A percentile compares a stretch with the other conserved stretches of the same genome.
phyloP scores from a whole-genome alignment of 2,329 filamentous ascomycete species.

The Diplodia mutila region DNA sequence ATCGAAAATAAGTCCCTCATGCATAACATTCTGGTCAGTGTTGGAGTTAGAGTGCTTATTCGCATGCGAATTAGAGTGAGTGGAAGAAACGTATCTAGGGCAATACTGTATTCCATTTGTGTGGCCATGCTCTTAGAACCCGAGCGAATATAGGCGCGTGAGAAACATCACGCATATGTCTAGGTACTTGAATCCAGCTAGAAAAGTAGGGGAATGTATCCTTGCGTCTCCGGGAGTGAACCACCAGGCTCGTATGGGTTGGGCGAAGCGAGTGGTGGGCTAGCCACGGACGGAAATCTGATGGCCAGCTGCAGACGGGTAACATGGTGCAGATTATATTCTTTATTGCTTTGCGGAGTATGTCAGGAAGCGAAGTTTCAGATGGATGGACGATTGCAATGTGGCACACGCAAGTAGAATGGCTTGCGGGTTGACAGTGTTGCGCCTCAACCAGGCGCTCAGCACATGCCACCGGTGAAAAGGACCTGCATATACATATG shows the following conservation, averaged over 20 bases:
- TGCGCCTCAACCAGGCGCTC: neutral
- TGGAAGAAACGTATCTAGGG: neutral
- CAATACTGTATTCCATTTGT: no score
- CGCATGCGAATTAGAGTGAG: neutral
- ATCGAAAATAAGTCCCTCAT: neutral
- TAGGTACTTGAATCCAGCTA: neutral
- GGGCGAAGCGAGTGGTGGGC: constrained; percentile 13
- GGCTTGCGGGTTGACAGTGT: neutral
- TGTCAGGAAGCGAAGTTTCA: neutral
- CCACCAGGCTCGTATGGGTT: constrained; percentile 1
- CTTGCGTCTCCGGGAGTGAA: neutral
- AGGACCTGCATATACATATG: constrained; percentile 1
- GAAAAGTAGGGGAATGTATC: neutral
- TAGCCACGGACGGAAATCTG: constrained; percentile 18
- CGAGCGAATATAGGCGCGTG: no score
- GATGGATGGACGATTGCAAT: no score
- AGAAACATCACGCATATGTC: neutral
- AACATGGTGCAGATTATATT: neutral
- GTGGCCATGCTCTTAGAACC: neutral
- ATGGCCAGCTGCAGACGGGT: constrained; percentile 13
- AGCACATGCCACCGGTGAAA: neutral
- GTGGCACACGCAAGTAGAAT: neutral
- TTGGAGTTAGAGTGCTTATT: neutral
- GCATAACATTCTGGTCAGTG: neutral
- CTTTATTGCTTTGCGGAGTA: neutral